Conservation (phyloP, 2,329 filamentous ascomycete species). For the Fusarium sp. region DNA sequence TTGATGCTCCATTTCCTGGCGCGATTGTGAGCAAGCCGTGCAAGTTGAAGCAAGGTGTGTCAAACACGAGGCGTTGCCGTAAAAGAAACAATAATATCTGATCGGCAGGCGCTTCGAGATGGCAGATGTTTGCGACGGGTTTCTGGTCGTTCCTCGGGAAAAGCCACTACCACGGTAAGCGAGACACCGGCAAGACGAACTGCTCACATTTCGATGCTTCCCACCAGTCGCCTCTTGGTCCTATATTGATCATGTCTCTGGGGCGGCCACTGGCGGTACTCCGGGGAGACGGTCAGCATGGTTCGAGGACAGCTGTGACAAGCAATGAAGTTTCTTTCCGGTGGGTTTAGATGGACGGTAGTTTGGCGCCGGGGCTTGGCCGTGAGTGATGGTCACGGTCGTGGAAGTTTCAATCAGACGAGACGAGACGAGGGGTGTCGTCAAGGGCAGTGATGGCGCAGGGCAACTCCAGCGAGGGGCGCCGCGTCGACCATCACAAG, state of each 20-base stretch:
- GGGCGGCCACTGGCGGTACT: conserved; percentile 12
- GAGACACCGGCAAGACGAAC: conserved; percentile 21
- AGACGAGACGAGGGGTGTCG: conserved; percentile 33
- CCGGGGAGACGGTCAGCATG: conserved; percentile 12
- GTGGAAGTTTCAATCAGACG: conserved; percentile 32
- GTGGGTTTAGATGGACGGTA: conserved; percentile 22
- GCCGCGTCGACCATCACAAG: conserved; percentile 16
- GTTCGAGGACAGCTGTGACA: conserved; percentile 14
- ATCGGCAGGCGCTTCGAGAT: conserved; percentile 32
- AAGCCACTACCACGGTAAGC: conserved; percentile 4
- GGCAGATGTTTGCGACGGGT: conserved; percentile 38
- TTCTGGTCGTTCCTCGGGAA: conserved; percentile 20
- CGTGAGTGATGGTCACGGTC: conserved; percentile 11
- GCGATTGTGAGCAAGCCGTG: not conserved
- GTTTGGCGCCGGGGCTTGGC: conserved; percentile 19
- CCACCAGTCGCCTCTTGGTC: not conserved
- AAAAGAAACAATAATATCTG: conserved; percentile 40
- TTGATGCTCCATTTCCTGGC: conserved; percentile 29
- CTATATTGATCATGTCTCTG: conserved; percentile 11
- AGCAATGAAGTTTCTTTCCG: conserved; percentile 15
- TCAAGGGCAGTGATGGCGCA: conserved; percentile 37
- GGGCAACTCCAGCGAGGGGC: conserved; percentile 20
- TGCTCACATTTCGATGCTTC: conserved; percentile 24
- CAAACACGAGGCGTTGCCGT: conserved; percentile 22
- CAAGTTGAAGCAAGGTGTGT: conserved; percentile 2